phyloP scores from a whole-genome alignment of 805 yeast species.

The Starmerella apicola region DNA sequence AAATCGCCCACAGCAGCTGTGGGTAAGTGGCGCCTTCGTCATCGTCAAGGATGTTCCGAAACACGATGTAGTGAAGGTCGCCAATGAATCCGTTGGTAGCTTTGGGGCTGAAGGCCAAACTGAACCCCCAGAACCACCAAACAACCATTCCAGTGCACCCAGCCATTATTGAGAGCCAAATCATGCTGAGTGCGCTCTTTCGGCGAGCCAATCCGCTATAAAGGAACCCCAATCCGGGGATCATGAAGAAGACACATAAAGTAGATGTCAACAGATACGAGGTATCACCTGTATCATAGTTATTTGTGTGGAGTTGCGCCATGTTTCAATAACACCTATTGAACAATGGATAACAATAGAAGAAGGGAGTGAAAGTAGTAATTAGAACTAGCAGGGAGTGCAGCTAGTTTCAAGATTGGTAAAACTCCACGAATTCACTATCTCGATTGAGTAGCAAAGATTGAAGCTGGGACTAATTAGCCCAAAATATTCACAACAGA shows the following conservation, averaged over 20 bases:
- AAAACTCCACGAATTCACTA: no score
- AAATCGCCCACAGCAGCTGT: conserved; percentile 70
- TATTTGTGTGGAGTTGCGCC: conserved; percentile 14
- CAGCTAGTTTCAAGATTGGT: no score
- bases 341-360: no score
- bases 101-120: conserved; percentile 70
- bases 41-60: conserved; percentile 51
- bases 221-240: conserved; percentile 86
- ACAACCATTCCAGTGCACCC: conserved; percentile 66
- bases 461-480: no score
- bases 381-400: no score
- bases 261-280: conserved; percentile 29
- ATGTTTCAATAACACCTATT: conserved; percentile 1
- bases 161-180: conserved; percentile 67
- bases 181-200: conserved; percentile 76
- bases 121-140: conserved; percentile 99
- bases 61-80: conserved; percentile 69
- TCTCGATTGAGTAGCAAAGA: no score
- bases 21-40: conserved; percentile 45
- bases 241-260: conserved; percentile 69
- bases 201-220: conserved; percentile 86
- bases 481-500: no score
- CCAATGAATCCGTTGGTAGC: conserved; percentile 83
- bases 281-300: conserved; percentile 31
- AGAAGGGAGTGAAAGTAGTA: no score